phyloP scores from a whole-genome alignment of 768 basidiomycete genomes.

The Gloeopeniophorella convolvens region DNA sequence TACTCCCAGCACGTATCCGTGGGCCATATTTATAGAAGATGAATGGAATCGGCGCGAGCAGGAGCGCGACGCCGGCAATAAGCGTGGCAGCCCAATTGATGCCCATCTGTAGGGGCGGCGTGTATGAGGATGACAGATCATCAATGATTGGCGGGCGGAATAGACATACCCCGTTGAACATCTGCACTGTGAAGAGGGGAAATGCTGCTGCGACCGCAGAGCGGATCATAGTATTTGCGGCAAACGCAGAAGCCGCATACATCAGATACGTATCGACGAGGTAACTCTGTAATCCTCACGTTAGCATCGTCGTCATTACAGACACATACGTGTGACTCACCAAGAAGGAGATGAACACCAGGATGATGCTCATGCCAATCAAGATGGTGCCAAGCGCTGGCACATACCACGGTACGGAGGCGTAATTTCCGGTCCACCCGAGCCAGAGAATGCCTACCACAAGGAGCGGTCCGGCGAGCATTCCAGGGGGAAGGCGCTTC shows the following conservation, averaged over 20 bases:
- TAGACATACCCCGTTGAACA: conserved; percentile 19
- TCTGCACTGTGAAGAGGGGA: conserved; percentile 27
- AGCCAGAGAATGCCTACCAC: conserved; percentile 24
- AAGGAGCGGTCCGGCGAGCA: conserved; percentile 21
- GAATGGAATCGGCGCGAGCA: conserved; percentile 13
- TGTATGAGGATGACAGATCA: not conserved
- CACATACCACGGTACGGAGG: conserved; percentile 18
- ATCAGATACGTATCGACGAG: conserved; percentile 19
- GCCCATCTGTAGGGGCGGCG: not conserved
- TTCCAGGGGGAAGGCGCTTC: conserved; percentile 20
- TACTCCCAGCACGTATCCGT: conserved; percentile 43
- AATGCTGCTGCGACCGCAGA: conserved; percentile 21
- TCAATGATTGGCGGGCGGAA: not conserved
- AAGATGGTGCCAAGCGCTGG: conserved; percentile 17
- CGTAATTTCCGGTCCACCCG: conserved; percentile 24
- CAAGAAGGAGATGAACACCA: conserved; percentile 20
- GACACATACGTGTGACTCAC: conserved; percentile 7
- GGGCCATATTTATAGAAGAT: conserved; percentile 60
- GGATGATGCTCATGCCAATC: conserved; percentile 11
- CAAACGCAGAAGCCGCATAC: too few relatives aligned
- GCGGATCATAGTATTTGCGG: conserved; percentile 18
- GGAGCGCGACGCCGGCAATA: conserved; percentile 20
- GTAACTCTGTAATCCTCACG: conserved; percentile 3
- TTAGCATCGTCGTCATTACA: not conserved
- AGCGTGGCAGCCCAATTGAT: conserved; percentile 21